These are phyloP conservation scores for Blastocystis hominis DNA, from an alignment of 352 stramenopile genomes.

Conservation along the genomic window DNA sequence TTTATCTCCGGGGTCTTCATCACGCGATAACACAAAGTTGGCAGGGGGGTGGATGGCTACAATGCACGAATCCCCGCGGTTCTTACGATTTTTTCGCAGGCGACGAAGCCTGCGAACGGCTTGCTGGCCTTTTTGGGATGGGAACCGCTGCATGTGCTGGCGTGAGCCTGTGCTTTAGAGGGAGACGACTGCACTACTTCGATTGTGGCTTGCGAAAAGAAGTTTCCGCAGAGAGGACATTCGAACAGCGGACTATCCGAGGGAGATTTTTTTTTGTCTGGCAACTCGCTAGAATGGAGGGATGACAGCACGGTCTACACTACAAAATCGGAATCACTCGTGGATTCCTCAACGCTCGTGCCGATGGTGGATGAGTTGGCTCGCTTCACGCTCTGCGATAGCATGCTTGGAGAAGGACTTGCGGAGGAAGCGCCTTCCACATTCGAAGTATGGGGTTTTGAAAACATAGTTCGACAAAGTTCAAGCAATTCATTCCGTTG, in stretches of 20 bases:
- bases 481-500: not conserved
- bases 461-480: not conserved
- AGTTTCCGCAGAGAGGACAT: constrained; percentile 34
- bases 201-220: constrained; percentile 16
- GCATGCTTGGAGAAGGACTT: not conserved
- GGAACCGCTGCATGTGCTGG: constrained; percentile 3
- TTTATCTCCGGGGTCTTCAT: constrained; percentile 50
- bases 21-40: constrained; percentile 27
- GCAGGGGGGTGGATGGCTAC: not conserved
- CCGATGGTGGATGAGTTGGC: not conserved
- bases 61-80: not conserved
- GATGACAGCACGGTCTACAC: not conserved
- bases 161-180: not conserved
- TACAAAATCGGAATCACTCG: not conserved
- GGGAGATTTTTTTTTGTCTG: not conserved
- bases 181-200: not conserved
- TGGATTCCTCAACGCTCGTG: not conserved
- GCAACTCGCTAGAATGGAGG: not conserved
- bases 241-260: not conserved
- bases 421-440: not conserved
- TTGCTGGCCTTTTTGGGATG: not conserved
- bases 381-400: not conserved
- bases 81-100: not conserved
- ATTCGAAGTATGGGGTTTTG: not conserved
- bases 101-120: not conserved